These are phyloP conservation scores for Hypsizygus marmoreus DNA, from an alignment of 768 basidiomycete species.

Conservation along the genomic window DNA sequence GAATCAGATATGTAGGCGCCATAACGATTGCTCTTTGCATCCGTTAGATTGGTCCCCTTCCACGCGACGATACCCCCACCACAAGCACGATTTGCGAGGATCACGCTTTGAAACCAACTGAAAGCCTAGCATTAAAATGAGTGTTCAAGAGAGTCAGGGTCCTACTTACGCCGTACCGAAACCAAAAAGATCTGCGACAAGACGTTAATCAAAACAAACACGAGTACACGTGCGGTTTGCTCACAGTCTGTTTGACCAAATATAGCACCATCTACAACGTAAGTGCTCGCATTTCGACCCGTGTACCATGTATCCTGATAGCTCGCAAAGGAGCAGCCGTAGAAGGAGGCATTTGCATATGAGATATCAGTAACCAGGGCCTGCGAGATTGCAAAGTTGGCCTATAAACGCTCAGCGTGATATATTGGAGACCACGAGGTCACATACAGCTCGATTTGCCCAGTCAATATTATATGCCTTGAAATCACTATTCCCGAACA, in stretches of 20 bases:
- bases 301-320: slow-evolving; percentile 72
- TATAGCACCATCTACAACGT: slow-evolving; percentile 61
- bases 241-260: slow-evolving; percentile 67
- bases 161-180: slow-evolving; percentile 57
- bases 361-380: slow-evolving; percentile 64
- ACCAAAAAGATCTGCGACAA: slow-evolving; percentile 51
- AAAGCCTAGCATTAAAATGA: neutral
- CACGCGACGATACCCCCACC: slow-evolving; percentile 69
- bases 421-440: neutral
- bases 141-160: neutral
- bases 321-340: slow-evolving; percentile 60
- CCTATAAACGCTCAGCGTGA: slow-evolving; percentile 31
- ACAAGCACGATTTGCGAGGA: slow-evolving; percentile 62
- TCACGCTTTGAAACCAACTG: slow-evolving; percentile 63
- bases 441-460: slow-evolving; percentile 62
- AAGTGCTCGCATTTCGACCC: slow-evolving; percentile 58
- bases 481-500: slow-evolving; percentile 60
- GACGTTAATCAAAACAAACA: neutral
- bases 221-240: slow-evolving; percentile 13
- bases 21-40: slow-evolving; percentile 51
- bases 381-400: slow-evolving; percentile 60
- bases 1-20: slow-evolving; percentile 61
- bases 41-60: slow-evolving; percentile 58
- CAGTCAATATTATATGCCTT: slow-evolving; percentile 69
- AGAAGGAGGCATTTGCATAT: slow-evolving; percentile 69